These are phyloP conservation scores for Trebouxia sp. DNA, from an alignment of 139 green algal species.

Conservation along the genomic window DNA sequence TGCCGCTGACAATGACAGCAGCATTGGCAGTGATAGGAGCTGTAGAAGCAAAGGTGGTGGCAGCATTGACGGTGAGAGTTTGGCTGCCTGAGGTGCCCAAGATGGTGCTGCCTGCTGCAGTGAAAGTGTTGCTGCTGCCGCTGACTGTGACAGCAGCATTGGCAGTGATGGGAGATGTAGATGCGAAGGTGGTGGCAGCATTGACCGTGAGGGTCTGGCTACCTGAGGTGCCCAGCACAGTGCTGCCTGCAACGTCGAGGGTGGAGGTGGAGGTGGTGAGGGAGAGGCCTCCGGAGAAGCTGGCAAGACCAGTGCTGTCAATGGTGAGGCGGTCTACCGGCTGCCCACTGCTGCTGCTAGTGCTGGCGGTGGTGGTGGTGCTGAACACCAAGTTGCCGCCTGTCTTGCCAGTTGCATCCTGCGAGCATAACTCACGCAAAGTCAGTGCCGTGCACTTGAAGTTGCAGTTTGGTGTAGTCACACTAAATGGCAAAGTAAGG, in stretches of 20 bases:
- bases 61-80: slow-evolving; percentile 1
- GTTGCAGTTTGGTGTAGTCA: too few species aligned
- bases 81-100: not conserved
- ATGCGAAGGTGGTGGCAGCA: not conserved
- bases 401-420: not conserved
- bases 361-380: not conserved
- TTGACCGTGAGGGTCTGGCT: slow-evolving; percentile 1
- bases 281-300: not conserved
- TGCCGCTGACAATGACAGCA: not conserved
- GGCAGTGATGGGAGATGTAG: not conserved
- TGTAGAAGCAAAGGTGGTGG: not conserved
- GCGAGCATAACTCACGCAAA: not conserved
- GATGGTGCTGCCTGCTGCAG: not conserved
- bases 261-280: not conserved
- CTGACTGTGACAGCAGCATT: not conserved
- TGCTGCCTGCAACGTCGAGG: not conserved
- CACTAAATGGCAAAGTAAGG: too few species aligned
- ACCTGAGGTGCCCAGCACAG: not conserved
- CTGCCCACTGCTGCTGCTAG: too few species aligned
- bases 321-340: slow-evolving; percentile 4
- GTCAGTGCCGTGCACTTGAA: too few species aligned
- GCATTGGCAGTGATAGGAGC: slow-evolving; percentile 9
- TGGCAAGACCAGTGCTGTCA: not conserved
- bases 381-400: not conserved
- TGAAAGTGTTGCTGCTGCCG: not conserved